Evolutionary conservation across 139 green algal species (phyloP), one percentile per base, ranked within the genome.

Genomic region (Desmodesmus armatus): DNA sequence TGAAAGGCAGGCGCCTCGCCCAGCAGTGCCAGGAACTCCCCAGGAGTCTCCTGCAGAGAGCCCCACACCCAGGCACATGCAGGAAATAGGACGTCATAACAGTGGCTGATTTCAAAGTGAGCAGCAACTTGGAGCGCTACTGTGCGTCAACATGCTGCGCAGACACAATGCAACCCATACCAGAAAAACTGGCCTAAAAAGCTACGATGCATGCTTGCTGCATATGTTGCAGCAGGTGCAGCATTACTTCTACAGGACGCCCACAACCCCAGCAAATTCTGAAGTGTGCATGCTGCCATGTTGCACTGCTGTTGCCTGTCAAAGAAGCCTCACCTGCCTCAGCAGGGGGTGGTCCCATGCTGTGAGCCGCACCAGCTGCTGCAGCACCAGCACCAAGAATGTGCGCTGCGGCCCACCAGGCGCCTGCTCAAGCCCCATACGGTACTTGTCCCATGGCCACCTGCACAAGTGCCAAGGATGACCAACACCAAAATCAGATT

Each of bases 401-500:
- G 85, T 85, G 39, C 95, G 86, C 85, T 98, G 92, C 5, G 93
- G 86, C 75, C 95, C 82, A 60, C 92, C 89, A 3, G 88, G 33
- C 7, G 95, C 91, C 43, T 92, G 91, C 31, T 92, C 82, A 58
- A 87, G 69, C 5, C 47, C 82, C 17, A 13, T 51, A 40, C 71
- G 33, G 39, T 75, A 87, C 71, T 67, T 80, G 39, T 92, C 83
- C 96, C 96, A 99, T 35, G 96, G 96, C 96, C 96, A 99, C 76
- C 76, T 84, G 94, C 67, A 75, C 15, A 27, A 31, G 15, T 3
- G 29, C 1, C 11, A 75, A n/a, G n/a, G n/a, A n/a, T 19, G 53
- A n/a, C 53, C 19, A n/a, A n/a, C 53, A 65, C 19, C 19, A 65
- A 65, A 21, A 19, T 21, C 53, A 21, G 53, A 19, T 19, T 19